phyloP scores from a whole-genome alignment of 805 yeast genomes.

The Lachancea sp. region DNA sequence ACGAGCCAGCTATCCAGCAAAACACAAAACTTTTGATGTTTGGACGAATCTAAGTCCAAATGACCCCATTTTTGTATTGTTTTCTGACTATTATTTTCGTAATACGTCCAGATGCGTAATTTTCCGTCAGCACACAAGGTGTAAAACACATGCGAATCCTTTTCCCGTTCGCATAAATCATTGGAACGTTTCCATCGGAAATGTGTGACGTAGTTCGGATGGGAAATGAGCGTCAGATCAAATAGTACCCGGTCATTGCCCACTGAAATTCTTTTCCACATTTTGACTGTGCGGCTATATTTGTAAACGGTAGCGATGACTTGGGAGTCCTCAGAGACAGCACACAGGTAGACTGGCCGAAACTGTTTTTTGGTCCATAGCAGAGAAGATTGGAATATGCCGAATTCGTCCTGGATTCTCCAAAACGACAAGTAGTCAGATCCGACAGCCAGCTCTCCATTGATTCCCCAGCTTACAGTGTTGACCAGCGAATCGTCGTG shows the following conservation, averaged over 20 bases:
- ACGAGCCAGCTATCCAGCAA: conserved; percentile 39
- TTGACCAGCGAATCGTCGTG: conserved; percentile 34
- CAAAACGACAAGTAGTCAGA: conserved; percentile 50
- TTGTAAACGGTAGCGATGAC: conserved; percentile 58
- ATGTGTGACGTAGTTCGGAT: conserved; percentile 49
- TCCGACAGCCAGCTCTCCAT: conserved; percentile 56
- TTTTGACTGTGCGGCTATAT: conserved; percentile 61
- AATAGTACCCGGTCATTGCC: conserved; percentile 58
- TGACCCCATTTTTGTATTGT: conserved; percentile 54
- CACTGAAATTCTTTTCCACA: conserved; percentile 72
- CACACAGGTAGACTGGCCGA: conserved; percentile 49
- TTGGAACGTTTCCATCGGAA: conserved; percentile 50
- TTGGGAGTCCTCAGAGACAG: conserved; percentile 61
- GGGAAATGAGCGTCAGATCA: conserved; percentile 64
- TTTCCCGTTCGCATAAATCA: conserved; percentile 27
- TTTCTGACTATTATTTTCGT: conserved; percentile 51
- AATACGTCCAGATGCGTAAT: conserved; percentile 64
- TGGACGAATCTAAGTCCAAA: conserved; percentile 24
- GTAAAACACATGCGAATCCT: conserved; percentile 49
- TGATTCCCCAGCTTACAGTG: conserved; percentile 49
- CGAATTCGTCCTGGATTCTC: conserved; percentile 42
- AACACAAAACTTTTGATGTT: conserved; percentile 31
- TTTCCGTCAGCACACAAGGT: conserved; percentile 55
- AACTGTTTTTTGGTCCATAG: conserved; percentile 47
- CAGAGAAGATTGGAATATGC: conserved; percentile 30